These are phyloP conservation scores for Rhizopus sp. DNA, from an alignment of 371 early-diverging fungal genomes.

Conservation along the genomic window DNA sequence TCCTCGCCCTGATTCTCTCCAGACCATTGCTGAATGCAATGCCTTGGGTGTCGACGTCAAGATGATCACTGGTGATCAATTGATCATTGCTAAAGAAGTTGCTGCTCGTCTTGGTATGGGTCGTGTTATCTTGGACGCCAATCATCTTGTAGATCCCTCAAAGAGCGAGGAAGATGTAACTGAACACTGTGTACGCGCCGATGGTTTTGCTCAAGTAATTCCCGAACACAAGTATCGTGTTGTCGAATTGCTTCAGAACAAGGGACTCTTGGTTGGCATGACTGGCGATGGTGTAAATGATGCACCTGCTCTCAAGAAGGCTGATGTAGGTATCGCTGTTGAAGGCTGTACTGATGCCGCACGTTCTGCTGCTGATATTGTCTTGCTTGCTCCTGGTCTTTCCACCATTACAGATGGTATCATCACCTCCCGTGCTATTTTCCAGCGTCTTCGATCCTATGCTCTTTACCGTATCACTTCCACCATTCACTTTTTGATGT, in stretches of 20 bases:
- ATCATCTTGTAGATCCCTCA: constrained; percentile 78
- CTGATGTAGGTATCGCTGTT: constrained; percentile 88
- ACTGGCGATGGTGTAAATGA: constrained; percentile 69
- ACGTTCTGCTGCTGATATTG: constrained; percentile 94
- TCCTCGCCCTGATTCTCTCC: constrained; percentile 67
- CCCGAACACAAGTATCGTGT: constrained; percentile 97
- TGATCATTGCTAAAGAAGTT: constrained; percentile 89
- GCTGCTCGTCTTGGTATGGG: constrained; percentile 84
- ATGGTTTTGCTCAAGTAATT: constrained; percentile 95
- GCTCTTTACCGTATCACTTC: constrained; percentile 93
- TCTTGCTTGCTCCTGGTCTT: constrained; percentile 85
- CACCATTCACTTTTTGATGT: constrained; percentile 89
- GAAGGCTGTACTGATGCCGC: constrained; percentile 94
- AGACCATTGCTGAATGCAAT: constrained; percentile 68
- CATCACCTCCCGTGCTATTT: constrained; percentile 83
- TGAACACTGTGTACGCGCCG: constrained; percentile 80
- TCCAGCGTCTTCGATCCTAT: constrained; percentile 92
- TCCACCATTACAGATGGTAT: constrained; percentile 90
- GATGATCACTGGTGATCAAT: constrained; percentile 93
- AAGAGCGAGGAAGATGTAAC: constrained; percentile 83
- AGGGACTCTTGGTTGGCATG: constrained; percentile 80
- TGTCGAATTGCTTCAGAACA: constrained; percentile 80
- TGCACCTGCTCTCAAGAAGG: constrained; percentile 86
- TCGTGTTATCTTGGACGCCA: constrained; percentile 77
- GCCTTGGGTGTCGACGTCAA: constrained; percentile 78